Evolutionary conservation across 768 basidiomycete genomes (phyloP), one percentile per base, ranked within the genome.

Genomic region (Obba rivulosa): DNA sequence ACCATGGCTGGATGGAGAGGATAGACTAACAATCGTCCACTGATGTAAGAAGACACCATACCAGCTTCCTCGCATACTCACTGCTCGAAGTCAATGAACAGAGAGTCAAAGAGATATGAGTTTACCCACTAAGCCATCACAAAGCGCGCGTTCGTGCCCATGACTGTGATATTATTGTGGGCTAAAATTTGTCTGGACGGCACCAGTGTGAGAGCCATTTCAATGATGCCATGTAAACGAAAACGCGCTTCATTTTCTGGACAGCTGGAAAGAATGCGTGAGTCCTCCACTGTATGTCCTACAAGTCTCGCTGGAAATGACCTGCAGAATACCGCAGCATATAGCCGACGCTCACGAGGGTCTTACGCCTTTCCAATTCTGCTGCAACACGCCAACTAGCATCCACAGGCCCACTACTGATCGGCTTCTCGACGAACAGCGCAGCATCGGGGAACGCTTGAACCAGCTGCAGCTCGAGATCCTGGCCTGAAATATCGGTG

Each of bases 71-170:
- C 1, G 57, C 57, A 51, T 53, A 58, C 58, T 66, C 54, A 42
- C 55, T 54, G 44, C 14, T 17, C 21, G 21, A 4, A n/a, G n/a
- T 31, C 8, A 18, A 8, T 51, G 34, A 14, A 13, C 14, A 7
- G 11, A 8, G 17, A 4, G 17, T 11, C 11, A 16, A 24, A 38
- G 2, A 4, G 7, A 41, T 28, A 28, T 14, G 8, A 38, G 20
- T 9, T 35, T 36, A 53, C 53, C 60, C 46, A 61, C 59, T 66
- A 73, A 24, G 66, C 68, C 55, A 64, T 66, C 16, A 72, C 68
- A 63, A 77, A 78, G 50, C 75, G 62, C 0, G 75, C 75, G 46
- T 71, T 68, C 35, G 76, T 77, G 17, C 73, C 73, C 75, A 77
- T 76, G 39, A 78, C 74, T 38, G 68, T 68, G 45, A 78, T 59